phyloP scores from a whole-genome alignment of 2,329 filamentous ascomycete genomes.

The Fusarium sp. region DNA sequence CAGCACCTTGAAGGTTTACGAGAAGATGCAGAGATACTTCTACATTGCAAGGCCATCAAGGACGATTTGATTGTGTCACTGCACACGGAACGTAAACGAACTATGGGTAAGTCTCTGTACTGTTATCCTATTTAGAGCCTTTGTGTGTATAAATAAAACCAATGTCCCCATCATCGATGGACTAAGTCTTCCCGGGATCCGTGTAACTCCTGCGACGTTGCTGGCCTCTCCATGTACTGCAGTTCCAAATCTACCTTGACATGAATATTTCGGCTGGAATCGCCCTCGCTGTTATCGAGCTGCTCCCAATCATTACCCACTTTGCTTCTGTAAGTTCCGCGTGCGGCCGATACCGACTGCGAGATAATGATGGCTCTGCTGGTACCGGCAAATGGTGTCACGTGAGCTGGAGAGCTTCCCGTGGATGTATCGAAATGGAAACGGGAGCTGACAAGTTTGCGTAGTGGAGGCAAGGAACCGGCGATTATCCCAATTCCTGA shows the following conservation, averaged over 20 bases:
- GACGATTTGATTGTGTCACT: no score
- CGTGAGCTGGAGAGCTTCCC: background rate
- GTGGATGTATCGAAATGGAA: slow-evolving; percentile 9
- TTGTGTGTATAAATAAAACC: no score
- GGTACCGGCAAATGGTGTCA: background rate
- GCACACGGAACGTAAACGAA: no score
- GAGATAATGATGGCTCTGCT: slow-evolving; percentile 4
- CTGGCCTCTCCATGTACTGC: background rate
- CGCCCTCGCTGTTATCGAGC: background rate
- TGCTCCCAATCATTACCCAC: slow-evolving; percentile 3
- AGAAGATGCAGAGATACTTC: no score
- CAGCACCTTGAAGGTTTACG: no score
- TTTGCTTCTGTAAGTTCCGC: background rate
- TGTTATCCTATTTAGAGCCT: no score
- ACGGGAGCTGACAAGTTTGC: slow-evolving; percentile 10
- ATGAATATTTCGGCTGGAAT: slow-evolving; percentile 4
- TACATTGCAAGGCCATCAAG: no score
- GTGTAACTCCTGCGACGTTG: background rate
- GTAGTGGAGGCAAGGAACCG: slow-evolving; percentile 20
- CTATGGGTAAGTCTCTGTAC: no score
- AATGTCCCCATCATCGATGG: background rate
- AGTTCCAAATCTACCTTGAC: slow-evolving; percentile 20
- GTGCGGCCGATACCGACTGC: background rate
- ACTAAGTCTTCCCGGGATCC: slow-evolving; percentile 3
- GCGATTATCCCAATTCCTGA: slow-evolving; percentile 34